Evolutionary conservation across 192 early-diverging fungal genomes (phyloP), one percentile per base, ranked within the genome.

Genomic region (Coemansia sp.): DNA sequence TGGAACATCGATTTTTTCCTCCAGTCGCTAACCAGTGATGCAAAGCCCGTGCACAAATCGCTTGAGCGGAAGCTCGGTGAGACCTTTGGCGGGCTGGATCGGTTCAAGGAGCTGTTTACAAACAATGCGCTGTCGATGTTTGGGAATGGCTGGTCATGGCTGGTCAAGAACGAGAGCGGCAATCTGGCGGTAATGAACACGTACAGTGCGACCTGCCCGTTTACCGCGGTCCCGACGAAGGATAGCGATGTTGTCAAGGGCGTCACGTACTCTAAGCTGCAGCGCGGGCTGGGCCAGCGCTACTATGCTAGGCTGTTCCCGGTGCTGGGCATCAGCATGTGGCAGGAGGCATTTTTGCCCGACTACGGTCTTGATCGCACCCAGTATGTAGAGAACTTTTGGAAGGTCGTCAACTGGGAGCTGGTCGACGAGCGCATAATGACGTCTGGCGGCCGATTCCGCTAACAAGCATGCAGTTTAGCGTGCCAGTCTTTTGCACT

Each of bases 1-100:
- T 80, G 78, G 78, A 72, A 66, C 62, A 67, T 69, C 29, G 67
- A 72, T 41, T 80, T 80, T 56, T 80, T 76, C 61, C 47, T 80
- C 17, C 50, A 73, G 41, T 48, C 73, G 19, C 30, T 76, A 59
- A 63, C 68, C 8, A 53, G 36, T 14, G 53, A 75, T 8, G 47
- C 56, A 5, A 34, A 28, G 48, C 41, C 58, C 3, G 47, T 60
- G 23, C 25, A 55, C 15, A 58, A 60, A 28, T 60, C 66, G 22
- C 38, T 68, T 21, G 44, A 52, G 58, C 53, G 59, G 21, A 36
- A 46, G 27, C 58, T 80, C 38, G 60, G 58, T 1, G 51, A 60
- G 17, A 53, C 65, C 14, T 80, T 76, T 51, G 44, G 52, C 5
- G 47, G 58, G 15, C 60, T 80, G 28, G 72, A 76, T 21, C 55